A percentile compares a stretch with the other conserved stretches of the same genome.
Conservation (phyloP, 2,329 filamentous ascomycete genomes). For the Aspergillus niger region DNA sequence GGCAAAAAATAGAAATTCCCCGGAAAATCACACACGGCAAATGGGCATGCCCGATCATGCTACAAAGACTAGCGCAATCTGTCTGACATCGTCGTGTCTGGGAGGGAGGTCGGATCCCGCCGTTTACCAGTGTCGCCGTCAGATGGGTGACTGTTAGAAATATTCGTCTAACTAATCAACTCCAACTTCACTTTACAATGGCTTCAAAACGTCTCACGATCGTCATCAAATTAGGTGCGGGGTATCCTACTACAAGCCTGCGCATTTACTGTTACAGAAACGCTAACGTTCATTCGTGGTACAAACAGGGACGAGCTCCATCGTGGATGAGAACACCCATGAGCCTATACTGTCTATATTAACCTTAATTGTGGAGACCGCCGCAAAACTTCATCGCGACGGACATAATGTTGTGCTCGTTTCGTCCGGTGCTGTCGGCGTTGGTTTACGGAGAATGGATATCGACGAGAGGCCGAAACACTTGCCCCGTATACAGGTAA, state of each 20-base stretch:
- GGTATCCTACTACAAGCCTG: slow-evolving; percentile 20
- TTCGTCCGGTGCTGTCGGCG: slow-evolving; percentile 94
- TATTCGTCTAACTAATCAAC: neutral
- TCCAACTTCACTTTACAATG: slow-evolving; percentile 23
- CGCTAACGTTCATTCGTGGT: slow-evolving; percentile 22
- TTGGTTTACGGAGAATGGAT: slow-evolving; percentile 88
- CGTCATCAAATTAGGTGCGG: slow-evolving; percentile 45
- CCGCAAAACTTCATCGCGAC: slow-evolving; percentile 81
- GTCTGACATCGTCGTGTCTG: neutral
- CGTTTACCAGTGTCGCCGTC: neutral
- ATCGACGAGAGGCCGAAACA: slow-evolving; percentile 85
- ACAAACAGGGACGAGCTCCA: slow-evolving; percentile 86
- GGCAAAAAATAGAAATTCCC: slow-evolving; percentile 30
- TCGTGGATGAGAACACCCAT: slow-evolving; percentile 93
- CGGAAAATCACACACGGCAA: neutral
- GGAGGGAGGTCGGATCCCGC: neutral
- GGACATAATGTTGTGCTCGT: slow-evolving; percentile 94
- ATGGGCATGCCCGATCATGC: neutral
- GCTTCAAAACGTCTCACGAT: slow-evolving; percentile 35
- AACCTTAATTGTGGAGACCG: slow-evolving; percentile 91
- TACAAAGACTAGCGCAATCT: neutral
- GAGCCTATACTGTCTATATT: slow-evolving; percentile 90
- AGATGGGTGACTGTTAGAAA: neutral
- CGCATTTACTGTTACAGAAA: slow-evolving; percentile 4
- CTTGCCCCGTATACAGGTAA: slow-evolving; percentile 78